These are phyloP conservation scores for Golubevia pallescens DNA, from an alignment of 1,284 basidiomycete genomes.

Conservation along the genomic window DNA sequence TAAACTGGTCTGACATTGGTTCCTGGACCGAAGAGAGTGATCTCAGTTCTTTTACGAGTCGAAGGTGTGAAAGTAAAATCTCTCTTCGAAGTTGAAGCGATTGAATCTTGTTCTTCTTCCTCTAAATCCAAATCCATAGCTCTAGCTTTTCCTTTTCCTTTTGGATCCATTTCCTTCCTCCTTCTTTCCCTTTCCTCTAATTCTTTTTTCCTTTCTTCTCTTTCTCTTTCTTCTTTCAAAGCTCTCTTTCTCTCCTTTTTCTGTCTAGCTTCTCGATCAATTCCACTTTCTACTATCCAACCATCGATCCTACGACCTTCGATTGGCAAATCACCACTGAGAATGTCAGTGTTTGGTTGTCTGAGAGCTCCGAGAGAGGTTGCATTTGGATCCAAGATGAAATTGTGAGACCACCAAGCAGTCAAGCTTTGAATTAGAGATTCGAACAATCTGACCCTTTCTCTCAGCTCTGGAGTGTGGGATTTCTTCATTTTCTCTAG, in stretches of 20 bases:
- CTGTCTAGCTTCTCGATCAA: conserved; percentile 44
- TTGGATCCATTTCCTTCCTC: neutral
- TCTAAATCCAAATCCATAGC: no score
- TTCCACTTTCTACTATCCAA: conserved; percentile 51
- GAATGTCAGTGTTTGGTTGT: conserved; percentile 47
- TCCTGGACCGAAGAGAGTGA: conserved; percentile 54
- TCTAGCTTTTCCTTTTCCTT: no score
- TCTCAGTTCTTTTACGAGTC: conserved; percentile 21
- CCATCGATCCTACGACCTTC: conserved; percentile 47
- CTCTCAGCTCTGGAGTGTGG: conserved; percentile 46
- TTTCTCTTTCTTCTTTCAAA: no score
- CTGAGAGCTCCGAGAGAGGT: conserved; percentile 45
- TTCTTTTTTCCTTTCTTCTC: no score
- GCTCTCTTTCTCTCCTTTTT: conserved; percentile 15
- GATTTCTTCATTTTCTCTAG: conserved; percentile 52
- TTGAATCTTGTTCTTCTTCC: neutral
- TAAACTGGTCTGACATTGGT: conserved; percentile 30
- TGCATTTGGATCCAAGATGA: conserved; percentile 40
- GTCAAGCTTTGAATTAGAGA: conserved; percentile 50
- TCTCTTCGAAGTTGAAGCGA: neutral
- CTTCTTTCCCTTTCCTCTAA: no score
- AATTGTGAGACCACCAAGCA: conserved; percentile 50
- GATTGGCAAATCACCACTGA: conserved; percentile 30
- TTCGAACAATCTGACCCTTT: conserved; percentile 60
- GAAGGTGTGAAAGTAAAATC: neutral